Evolutionary conservation across 1,139 yeast genomes (phyloP), one percentile per base, ranked within the genome.

Genomic region (Petasospora fabianii): DNA sequence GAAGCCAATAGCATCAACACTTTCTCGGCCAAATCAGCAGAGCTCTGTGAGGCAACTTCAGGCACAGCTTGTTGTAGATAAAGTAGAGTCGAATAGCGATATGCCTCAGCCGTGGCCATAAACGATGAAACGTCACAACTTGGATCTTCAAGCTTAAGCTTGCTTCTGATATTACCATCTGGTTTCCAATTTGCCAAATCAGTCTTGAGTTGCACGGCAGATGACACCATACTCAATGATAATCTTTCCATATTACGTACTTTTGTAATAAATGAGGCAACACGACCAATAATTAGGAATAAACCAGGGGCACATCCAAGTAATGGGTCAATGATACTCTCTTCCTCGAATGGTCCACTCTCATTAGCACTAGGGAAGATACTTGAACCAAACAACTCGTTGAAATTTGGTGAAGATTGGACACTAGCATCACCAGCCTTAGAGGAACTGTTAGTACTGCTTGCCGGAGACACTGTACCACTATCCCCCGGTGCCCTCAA

Each of bases 51-150:
- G 5, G 84, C 83, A 17, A 79, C 69, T 50, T 80, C 84, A 0
- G 86, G 86, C 3, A 80, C 84, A 0, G 84, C 81, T 53, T 80
- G 85, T 53, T 79, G 84, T 28, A 80, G 60, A 51, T 76, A 78
- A 17, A 80, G 54, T 31, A 80, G 56, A 0, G 83, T 68, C 1
- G 84, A 71, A 54, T 68, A 76, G 34, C 84, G 57, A 55, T 80
- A 80, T 0, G 85, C 80, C 53, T 80, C 85, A 2, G 86, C 85
- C 0, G 86, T 79, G 2, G 84, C 76, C 24, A 80, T 66, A 45
- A 83, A 76, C 11, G 82, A 72, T 6, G 79, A 62, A 17, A 77
- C 56, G 52, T 80, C 85, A 68, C 79, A 73, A 2, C 69, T 61
- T 2, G 71, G 69, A 39, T 69, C 71, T 30, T 62, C 67, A 19